Conservation (phyloP, 2,329 filamentous ascomycete species). For the Pseudogymnoascus sp. region DNA sequence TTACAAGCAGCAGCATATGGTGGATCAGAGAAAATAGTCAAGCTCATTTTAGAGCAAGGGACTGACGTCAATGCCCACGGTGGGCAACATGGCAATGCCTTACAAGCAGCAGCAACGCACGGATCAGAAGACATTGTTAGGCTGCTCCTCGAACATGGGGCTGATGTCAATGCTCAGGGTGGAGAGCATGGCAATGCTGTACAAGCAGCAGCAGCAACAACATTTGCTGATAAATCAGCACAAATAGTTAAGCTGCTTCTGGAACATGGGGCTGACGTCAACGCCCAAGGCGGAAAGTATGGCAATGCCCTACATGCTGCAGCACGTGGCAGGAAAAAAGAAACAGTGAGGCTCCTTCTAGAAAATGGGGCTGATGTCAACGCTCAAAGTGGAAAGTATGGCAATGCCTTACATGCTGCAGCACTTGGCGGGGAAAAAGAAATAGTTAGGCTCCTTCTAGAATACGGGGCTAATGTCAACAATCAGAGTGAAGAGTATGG, state of each 20-base stretch:
- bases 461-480: neutral
- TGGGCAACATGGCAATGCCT: slow-evolving; percentile 4
- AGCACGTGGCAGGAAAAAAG: neutral
- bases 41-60: neutral
- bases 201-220: neutral
- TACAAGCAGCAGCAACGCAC: slow-evolving; percentile 11
- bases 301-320: slow-evolving; percentile 13
- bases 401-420: neutral
- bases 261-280: slow-evolving; percentile 8
- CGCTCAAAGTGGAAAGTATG: neutral
- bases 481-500: slow-evolving; percentile 8
- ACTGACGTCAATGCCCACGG: slow-evolving; percentile 10
- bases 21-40: neutral
- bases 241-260: slow-evolving; percentile 9
- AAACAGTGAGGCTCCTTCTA: neutral
- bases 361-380: neutral
- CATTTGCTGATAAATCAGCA: neutral
- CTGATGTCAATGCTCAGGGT: neutral
- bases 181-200: neutral
- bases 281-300: no score
- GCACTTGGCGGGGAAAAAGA: neutral
- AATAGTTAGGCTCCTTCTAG: neutral
- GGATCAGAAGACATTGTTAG: neutral
- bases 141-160: neutral
- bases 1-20: neutral